Conservation (phyloP, 495 filamentous ascomycete genomes). For the Elasticomyces elasticus region DNA sequence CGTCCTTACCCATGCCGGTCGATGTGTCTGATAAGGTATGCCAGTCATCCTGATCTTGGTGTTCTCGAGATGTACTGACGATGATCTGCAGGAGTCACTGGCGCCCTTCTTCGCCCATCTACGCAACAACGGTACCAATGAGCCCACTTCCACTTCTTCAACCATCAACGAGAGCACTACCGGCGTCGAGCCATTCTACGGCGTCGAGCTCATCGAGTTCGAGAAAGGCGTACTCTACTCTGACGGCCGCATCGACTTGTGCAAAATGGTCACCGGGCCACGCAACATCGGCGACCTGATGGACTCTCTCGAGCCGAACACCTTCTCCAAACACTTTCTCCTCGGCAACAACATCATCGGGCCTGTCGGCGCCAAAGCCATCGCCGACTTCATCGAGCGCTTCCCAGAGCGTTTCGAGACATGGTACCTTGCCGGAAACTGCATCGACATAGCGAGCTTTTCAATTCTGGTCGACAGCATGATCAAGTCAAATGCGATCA, state of each 20-base stretch:
- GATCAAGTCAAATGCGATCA: slow-evolving; percentile 27
- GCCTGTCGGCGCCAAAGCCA: slow-evolving; percentile 30
- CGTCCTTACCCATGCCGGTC: slow-evolving; percentile 26
- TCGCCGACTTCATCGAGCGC: slow-evolving; percentile 29
- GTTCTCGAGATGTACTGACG: background rate
- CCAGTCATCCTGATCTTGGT: background rate
- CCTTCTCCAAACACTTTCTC: slow-evolving; percentile 34
- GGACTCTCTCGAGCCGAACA: slow-evolving; percentile 28
- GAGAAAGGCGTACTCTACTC: slow-evolving; percentile 28
- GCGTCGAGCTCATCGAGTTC: slow-evolving; percentile 25
- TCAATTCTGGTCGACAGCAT: slow-evolving; percentile 27
- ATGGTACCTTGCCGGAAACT: slow-evolving; percentile 38
- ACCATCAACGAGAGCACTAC: slow-evolving; percentile 1
- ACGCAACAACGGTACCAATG: slow-evolving; percentile 8
- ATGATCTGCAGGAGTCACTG: slow-evolving; percentile 9
- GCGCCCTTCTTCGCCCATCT: slow-evolving; percentile 27
- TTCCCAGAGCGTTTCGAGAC: slow-evolving; percentile 35
- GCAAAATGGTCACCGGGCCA: slow-evolving; percentile 35
- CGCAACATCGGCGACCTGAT: slow-evolving; percentile 31
- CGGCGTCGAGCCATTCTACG: slow-evolving; percentile 22
- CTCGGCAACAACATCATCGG: slow-evolving; percentile 39
- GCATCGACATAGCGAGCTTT: slow-evolving; percentile 29
- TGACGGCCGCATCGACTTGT: slow-evolving; percentile 29
- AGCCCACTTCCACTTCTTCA: slow-evolving; percentile 2
- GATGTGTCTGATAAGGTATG: slow-evolving; percentile 14